phyloP scores from a whole-genome alignment of 495 filamentous ascomycete genomes.

The Aspergillus biplanus region DNA sequence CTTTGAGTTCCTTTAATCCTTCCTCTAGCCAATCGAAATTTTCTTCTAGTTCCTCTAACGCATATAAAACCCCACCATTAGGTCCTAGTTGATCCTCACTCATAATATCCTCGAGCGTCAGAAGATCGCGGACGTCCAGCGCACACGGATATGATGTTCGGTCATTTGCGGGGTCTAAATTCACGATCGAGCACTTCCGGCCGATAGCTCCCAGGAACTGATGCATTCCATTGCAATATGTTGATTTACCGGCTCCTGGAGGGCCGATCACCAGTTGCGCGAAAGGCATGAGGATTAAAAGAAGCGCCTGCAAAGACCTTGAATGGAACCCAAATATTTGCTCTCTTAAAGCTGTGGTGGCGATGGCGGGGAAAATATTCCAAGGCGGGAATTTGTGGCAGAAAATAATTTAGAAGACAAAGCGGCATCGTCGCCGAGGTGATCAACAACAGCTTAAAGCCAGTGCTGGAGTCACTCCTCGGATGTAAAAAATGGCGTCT shows the following conservation, averaged over 20 bases:
- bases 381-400: conserved; percentile 35
- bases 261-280: conserved; percentile 87
- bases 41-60: conserved; percentile 90
- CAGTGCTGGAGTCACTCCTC: conserved; percentile 4
- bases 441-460: conserved; percentile 27
- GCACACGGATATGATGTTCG: conserved; percentile 66
- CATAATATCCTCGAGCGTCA: conserved; percentile 95
- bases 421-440: conserved; percentile 35
- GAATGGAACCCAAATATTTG: conserved; percentile 20
- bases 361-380: conserved; percentile 37
- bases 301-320: neutral
- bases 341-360: conserved; percentile 2
- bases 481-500: conserved; percentile 36
- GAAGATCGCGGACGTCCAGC: conserved; percentile 85
- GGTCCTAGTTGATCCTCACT: conserved; percentile 87
- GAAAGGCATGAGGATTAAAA: conserved; percentile 54
- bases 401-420: conserved; percentile 35
- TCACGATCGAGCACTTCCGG: conserved; percentile 90
- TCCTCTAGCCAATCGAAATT: conserved; percentile 90
- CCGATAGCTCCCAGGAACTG: conserved; percentile 96
- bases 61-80: conserved; percentile 90
- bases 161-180: conserved; percentile 97
- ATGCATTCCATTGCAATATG: conserved; percentile 97
- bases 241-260: conserved; percentile 93
- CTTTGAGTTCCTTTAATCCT: conserved; percentile 71